Evolutionary conservation across 1,139 yeast genomes (phyloP), one percentile per base, ranked within the genome.

Genomic region (Komagataea norvegica): DNA sequence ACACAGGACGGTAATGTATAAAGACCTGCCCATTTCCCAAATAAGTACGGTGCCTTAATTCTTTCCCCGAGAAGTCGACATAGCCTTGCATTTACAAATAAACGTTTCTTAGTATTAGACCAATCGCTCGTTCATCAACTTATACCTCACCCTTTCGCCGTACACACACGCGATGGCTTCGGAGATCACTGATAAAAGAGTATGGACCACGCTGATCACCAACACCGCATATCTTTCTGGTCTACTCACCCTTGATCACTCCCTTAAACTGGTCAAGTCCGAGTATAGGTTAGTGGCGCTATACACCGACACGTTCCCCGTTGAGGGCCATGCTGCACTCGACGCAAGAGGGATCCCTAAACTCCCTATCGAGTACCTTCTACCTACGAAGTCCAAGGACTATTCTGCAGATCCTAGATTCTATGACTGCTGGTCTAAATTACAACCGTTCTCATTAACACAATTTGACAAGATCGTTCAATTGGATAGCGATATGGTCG

Each of bases 341-440:
- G 65, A 61, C 26, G 36, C 40, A 3, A 59, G 72, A 18, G 61
- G 61, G 0, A 72, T 74, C n/a, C 57, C 62, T 24, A 65, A 67
- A 34, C 42, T 62, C 26, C 59, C 56, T 35, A 64, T 74, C 15
- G 62, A 64, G 16, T 60, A 65, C 39, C 55, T 74, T 22, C 48
- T 63, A n/a, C 77, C 78, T 1, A 50, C 57, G 4, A 55, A 52
- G 10, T 59, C 61, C 41, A 67, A 66, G 46, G 70, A 71, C 36
- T 68, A 70, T 45, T 55, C 65, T 14, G 54, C 62, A 22, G 79
- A 74, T 46, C 61, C 67, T 6, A 58, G 80, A 26, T 74, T 74
- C 53, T 60, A 68, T 46, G 79, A 75, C 52, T 73, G 79, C 43
- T 75, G 79, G 79, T 64, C 77, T 24, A 76, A 75, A 52, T 52